A percentile compares a stretch with the other conserved stretches of the same genome.
These are phyloP conservation scores for Lactarius hatsudake DNA, from an alignment of 768 basidiomycete species.

Conservation along the genomic window DNA sequence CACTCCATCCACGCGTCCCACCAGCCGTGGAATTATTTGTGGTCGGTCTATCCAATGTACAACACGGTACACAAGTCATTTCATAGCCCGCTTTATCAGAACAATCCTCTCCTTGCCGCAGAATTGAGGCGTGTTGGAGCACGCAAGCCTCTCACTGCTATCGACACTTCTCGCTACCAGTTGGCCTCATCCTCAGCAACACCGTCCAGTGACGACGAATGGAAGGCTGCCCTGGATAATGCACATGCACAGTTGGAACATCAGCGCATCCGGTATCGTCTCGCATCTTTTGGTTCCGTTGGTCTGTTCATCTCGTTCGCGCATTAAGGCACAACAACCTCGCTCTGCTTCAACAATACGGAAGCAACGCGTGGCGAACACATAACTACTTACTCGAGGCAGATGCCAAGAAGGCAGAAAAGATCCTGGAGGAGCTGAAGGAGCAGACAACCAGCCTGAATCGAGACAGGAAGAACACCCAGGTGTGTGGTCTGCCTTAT, in stretches of 20 bases:
- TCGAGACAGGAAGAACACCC: slow-evolving; percentile 80
- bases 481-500: slow-evolving; percentile 46
- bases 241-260: slow-evolving; percentile 84
- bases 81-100: slow-evolving; percentile 40
- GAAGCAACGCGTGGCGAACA: slow-evolving; percentile 87
- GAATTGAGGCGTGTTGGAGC: slow-evolving; percentile 75
- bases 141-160: slow-evolving; percentile 57
- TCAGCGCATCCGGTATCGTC: slow-evolving; percentile 67
- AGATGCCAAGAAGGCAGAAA: slow-evolving; percentile 68
- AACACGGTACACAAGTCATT: not conserved
- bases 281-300: not conserved
- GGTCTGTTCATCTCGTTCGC: slow-evolving; percentile 6
- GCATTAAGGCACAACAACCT: slow-evolving; percentile 72
- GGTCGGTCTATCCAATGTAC: slow-evolving; percentile 46
- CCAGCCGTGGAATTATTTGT: slow-evolving; percentile 62
- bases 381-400: slow-evolving; percentile 86
- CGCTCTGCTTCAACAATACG: slow-evolving; percentile 79
- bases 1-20: slow-evolving; percentile 71
- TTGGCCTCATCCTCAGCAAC: slow-evolving; percentile 62
- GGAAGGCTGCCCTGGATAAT: slow-evolving; percentile 71
- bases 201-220: slow-evolving; percentile 70
- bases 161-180: slow-evolving; percentile 74
- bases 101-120: slow-evolving; percentile 63
- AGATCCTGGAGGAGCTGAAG: slow-evolving; percentile 71
- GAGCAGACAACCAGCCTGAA: slow-evolving; percentile 83